Evolutionary conservation across 148 eudicot species (phyloP).

Genomic region (Gaultheria prostrata): DNA sequence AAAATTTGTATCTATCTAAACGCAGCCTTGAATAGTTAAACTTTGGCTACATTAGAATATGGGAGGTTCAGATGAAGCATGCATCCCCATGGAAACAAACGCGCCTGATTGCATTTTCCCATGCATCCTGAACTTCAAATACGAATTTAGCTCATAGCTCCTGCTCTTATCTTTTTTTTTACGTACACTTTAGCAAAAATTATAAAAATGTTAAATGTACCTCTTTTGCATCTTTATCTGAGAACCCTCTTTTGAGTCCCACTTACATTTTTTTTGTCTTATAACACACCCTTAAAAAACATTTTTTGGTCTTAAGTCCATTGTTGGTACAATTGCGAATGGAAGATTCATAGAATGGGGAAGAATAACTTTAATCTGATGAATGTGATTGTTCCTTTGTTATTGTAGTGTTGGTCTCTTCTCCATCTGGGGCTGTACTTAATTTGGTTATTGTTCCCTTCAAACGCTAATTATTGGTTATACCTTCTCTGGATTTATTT

Average conservation of each 20-base stretch:
- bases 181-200: no score
- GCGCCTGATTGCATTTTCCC: background rate
- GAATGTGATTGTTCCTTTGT: slow-evolving; percentile 1
- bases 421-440: background rate
- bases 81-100: background rate
- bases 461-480: background rate
- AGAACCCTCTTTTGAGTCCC: no score
- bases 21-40: no score
- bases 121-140: background rate
- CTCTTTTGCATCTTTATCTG: no score
- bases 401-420: background rate
- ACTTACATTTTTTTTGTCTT: no score
- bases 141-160: no score
- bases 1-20: no score
- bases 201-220: no score
- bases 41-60: background rate
- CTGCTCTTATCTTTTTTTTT: no score
- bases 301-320: no score
- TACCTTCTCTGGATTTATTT: no score
- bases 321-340: background rate
- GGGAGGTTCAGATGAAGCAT: background rate
- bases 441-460: background rate
- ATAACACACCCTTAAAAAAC: no score
- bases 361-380: background rate
- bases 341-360: background rate